Base-by-base conservation (phyloP, 139 green algal species). In the Chlamydomonas applanata region DNA sequence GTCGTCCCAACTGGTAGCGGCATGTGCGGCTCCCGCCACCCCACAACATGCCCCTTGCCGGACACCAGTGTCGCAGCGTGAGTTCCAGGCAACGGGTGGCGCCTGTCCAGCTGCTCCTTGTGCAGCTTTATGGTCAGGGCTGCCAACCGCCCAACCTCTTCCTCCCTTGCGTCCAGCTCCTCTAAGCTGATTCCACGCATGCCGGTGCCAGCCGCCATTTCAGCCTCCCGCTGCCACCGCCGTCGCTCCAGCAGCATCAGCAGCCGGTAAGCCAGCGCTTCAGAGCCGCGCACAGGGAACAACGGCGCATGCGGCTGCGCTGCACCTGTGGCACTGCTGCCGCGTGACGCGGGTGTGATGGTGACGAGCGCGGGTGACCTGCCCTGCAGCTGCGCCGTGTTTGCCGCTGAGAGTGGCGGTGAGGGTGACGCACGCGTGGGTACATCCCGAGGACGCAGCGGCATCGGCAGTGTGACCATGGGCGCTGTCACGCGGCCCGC, bases 201-300 rank as follows among this genome's bases (percentile, higher is more conserved):
- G n/a, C 17, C 25, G 30, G 3, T 66, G n/a, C 24, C 30, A 22
- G n/a, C 24, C 59, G 5, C 13, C 4, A 62, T 62, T 16, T 22
- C 59, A 66, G 59, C n/a, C 59, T 40, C 59, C n/a, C n/a, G 59
- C 59, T 40, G 11, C 25, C 59, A 29, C n/a, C 59, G 29, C 59
- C 59, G 24, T 9, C n/a, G n/a, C 11, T 66, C 59, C 25, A 66
- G 59, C 59, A 66, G 59, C 25, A 30, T 25, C 59, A 66, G 34
- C 59, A 66, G 59, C 59, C 59, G 24, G n/a, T 66, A 9, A 22
- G 59, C 59, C 59, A 66, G 25, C 59, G 17, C n/a, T 25, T 66
- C 59, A 36, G 11, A 22, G n/a, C 59, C 59, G 4, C 11, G 24
- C 4, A 25, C 24, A 4, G 59, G 59, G 59, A 66, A 66, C n/a